Base-by-base conservation (phyloP, 306 rosid species). In the Alnus glutinosa region DNA sequence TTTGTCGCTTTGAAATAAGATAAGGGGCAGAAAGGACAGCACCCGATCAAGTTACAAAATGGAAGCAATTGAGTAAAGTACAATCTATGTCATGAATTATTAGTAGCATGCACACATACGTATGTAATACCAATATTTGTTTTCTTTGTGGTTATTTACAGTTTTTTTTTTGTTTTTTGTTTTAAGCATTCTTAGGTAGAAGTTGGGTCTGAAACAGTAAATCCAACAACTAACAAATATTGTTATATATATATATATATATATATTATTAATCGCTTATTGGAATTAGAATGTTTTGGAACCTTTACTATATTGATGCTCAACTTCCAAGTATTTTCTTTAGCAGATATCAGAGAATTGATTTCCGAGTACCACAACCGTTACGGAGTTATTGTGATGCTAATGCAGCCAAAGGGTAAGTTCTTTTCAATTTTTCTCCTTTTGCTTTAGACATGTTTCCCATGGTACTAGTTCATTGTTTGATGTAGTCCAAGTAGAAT, bases 271-370 rank as follows among this genome's bases (percentile, higher is more conserved):
- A 64, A 59, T 28, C 36, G 34, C 30, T 79, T 52, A 54, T 9
- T 54, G 39, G 39, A 55, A 75, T 76, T 75, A 14, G n/a, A 47
- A 71, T 70, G 55, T 13, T 57, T 68, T 57, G 47, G 66, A 13
- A 39, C 73, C 77, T 78, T 55, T 51, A 76, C 52, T 78, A 58
- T 51, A 55, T 54, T 81, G 12, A 79, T 79, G 28, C 69, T 66
- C 48, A 58, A 44, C 54, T 78, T 82, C 49, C 55, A 23, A 36
- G 9, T 62, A 48, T 84, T 75, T 86, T 59, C 14, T 78, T 80
- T 79, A 12, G 69, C 94, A 93, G 98, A 76, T 91, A 90, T 79
- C 98, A 93, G 75, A 87, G 93, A 89, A 81, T 93, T 58, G 99
- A 93, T 86, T 91, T 80, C 86, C 92, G 98, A 82, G 97, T 95